Evolutionary conservation across 2,329 filamentous ascomycete genomes (phyloP).

Genomic region (Mariannaea sp.): DNA sequence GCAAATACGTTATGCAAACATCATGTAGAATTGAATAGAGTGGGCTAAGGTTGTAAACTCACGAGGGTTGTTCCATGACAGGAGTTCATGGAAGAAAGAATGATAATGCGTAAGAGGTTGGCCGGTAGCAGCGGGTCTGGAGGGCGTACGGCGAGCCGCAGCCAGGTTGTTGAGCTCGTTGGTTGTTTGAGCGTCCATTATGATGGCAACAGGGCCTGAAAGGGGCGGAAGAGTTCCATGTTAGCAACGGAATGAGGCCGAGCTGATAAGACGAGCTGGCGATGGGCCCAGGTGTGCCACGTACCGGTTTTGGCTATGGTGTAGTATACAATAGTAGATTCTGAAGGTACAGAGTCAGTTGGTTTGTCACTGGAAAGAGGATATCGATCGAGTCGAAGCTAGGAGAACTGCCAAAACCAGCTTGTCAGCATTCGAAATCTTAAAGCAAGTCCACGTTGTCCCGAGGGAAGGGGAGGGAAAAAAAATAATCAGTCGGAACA

Average conservation of each 20-base stretch:
- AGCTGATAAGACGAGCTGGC: not conserved
- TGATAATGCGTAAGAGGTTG: conserved; percentile 72
- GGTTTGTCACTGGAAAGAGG: conserved; percentile 4
- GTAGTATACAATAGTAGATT: conserved; percentile 55
- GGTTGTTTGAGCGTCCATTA: conserved; percentile 59
- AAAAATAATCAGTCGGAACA: conserved; percentile 11
- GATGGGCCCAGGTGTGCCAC: conserved; percentile 16
- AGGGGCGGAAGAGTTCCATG: not conserved
- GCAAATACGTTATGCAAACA: conserved; percentile 99
- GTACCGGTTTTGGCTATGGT: conserved; percentile 53
- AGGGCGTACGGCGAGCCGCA: conserved; percentile 59
- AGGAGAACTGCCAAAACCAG: conserved; percentile 17
- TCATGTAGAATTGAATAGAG: conserved; percentile 62
- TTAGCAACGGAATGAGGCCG: conserved; percentile 23
- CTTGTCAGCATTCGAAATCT: conserved; percentile 28
- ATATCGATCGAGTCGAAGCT: conserved; percentile 9
- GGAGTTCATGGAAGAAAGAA: conserved; percentile 70
- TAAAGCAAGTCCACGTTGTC: conserved; percentile 18
- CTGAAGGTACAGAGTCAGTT: conserved; percentile 45
- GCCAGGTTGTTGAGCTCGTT: conserved; percentile 63
- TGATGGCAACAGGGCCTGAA: conserved; percentile 61
- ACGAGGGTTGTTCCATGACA: conserved; percentile 73
- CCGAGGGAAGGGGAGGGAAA: conserved; percentile 7
- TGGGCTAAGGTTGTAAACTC: conserved; percentile 40
- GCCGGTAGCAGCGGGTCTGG: conserved; percentile 60